Base-by-base conservation (phyloP, 352 stramenopile species). In the Pythium aristosporum region DNA sequence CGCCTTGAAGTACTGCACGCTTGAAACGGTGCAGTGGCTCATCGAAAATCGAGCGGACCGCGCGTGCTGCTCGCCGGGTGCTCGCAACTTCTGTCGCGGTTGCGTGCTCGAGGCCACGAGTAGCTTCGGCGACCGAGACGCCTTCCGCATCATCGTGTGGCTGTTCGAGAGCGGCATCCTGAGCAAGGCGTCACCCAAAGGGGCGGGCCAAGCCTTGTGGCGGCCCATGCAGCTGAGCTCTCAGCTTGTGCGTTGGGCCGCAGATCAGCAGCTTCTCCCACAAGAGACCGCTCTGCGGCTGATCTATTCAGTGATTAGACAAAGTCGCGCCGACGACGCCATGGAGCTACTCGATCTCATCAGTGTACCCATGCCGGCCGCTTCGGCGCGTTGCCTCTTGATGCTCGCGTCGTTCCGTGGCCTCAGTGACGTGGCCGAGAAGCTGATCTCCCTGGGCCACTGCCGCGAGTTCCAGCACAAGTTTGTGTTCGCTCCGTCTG, bases 11-110 rank as follows among this genome's bases (percentile, higher is more conserved):
- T 16, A 32, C 28, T 30, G 50, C 18, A 39, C 30, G 4, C 50
- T 57, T 1, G 50, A 57, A 12, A 57, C 50, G 3, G 51, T 57
- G 11, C 51, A 57, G 34, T 57, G 51, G 51, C 9, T 57, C 51
- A 34, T 57, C 15, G 50, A 37, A 32, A 37, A 57, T n/a, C 50
- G 50, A 18, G 32, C 28, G 5, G 50, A 57, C 15, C 50, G 50
- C 50, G 18, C 32, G 10, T 57, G 30, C 18, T 42, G 28, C 36
- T 16, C 5, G 36, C 50, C 50, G 18, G 50, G 50, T 12, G 30
- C 44, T 1, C 28, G 20, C 8, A 57, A 44, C 10, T 32, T 44
- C 18, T 43, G 50, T 18, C n/a, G 30, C 32, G 13, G 18, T 30
- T 57, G 51, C 34, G n/a, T 57, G 7, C 11, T 34, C 30, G 34